Conservation (phyloP, 2,329 filamentous ascomycete species). For the Talaromyces sp. region DNA sequence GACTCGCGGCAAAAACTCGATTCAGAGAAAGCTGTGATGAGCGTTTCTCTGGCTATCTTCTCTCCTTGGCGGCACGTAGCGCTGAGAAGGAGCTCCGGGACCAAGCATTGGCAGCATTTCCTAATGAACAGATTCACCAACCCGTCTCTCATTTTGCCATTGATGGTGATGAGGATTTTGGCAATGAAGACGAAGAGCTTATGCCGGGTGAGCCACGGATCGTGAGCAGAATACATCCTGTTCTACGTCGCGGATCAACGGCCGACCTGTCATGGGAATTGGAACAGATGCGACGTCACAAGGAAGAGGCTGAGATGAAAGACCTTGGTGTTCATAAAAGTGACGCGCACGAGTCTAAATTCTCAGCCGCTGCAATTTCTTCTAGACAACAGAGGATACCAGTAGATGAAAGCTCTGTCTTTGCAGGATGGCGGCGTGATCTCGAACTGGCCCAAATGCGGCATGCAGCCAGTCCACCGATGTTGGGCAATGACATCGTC, state of each 20-base stretch:
- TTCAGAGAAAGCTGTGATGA: slow-evolving; percentile 65
- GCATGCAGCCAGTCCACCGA: slow-evolving; percentile 68
- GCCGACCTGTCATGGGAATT: slow-evolving; percentile 65
- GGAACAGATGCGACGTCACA: slow-evolving; percentile 75
- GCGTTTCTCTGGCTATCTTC: slow-evolving; percentile 69
- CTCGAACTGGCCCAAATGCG: slow-evolving; percentile 51
- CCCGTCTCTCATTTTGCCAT: slow-evolving; percentile 48
- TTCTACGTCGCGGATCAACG: slow-evolving; percentile 42
- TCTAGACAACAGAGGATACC: slow-evolving; percentile 22
- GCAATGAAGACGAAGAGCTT: slow-evolving; percentile 30
- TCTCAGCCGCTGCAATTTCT: slow-evolving; percentile 31
- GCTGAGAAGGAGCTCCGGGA: slow-evolving; percentile 78
- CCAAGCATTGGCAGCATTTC: slow-evolving; percentile 48
- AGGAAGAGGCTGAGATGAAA: slow-evolving; percentile 57
- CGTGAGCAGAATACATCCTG: slow-evolving; percentile 21
- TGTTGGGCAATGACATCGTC: slow-evolving; percentile 76
- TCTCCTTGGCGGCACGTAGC: slow-evolving; percentile 74
- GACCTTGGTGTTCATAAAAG: slow-evolving; percentile 30
- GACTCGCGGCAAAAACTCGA: slow-evolving; percentile 21
- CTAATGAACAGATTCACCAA: slow-evolving; percentile 47
- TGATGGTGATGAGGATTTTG: slow-evolving; percentile 36
- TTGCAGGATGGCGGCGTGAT: slow-evolving; percentile 23
- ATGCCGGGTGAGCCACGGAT: slow-evolving; percentile 13
- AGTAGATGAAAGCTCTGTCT: slow-evolving; percentile 15
- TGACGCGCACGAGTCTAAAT: slow-evolving; percentile 29